Conservation (phyloP, 805 yeast genomes). For the Yarrowia sp. region DNA sequence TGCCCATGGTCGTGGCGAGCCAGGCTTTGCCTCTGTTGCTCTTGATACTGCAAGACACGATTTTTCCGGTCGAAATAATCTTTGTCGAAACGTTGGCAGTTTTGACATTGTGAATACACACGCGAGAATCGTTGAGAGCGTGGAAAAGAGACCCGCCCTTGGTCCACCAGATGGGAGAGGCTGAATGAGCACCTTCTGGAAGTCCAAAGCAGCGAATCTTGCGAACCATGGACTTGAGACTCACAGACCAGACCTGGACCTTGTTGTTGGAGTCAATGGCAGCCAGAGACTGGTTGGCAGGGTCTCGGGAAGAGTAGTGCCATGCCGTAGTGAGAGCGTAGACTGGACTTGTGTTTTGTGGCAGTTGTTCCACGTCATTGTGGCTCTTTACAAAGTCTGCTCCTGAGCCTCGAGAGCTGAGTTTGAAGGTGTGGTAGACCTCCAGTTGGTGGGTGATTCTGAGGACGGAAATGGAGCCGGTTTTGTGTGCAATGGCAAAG, state of each 20-base stretch:
- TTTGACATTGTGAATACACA: conserved; percentile 16
- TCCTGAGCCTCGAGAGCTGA: conserved; percentile 4
- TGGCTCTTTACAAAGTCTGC: background rate
- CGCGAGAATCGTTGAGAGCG: conserved; percentile 4
- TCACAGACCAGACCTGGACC: conserved; percentile 25
- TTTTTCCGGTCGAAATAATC: background rate
- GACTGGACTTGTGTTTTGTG: background rate
- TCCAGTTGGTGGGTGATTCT: conserved; percentile 7
- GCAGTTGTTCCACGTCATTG: background rate
- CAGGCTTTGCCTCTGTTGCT: conserved; percentile 17
- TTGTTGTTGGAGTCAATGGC: conserved; percentile 24
- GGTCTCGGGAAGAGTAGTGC: conserved; percentile 25
- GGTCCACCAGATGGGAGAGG: conserved; percentile 12
- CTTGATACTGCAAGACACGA: background rate
- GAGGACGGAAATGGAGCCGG: conserved; percentile 2
- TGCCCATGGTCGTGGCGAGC: background rate
- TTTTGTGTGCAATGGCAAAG: conserved; percentile 23
- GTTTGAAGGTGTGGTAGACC: conserved; percentile 7
- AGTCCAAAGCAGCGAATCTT: conserved; percentile 23
- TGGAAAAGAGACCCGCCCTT: conserved; percentile 11
- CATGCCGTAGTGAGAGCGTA: conserved; percentile 14
- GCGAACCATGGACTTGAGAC: background rate
- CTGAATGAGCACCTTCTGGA: background rate
- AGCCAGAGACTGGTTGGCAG: conserved; percentile 15
- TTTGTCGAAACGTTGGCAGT: background rate